A percentile compares a stretch with the other conserved stretches of the same genome.
Conservation (phyloP, 2,329 filamentous ascomycete species). For the Pezicula radicicola region DNA sequence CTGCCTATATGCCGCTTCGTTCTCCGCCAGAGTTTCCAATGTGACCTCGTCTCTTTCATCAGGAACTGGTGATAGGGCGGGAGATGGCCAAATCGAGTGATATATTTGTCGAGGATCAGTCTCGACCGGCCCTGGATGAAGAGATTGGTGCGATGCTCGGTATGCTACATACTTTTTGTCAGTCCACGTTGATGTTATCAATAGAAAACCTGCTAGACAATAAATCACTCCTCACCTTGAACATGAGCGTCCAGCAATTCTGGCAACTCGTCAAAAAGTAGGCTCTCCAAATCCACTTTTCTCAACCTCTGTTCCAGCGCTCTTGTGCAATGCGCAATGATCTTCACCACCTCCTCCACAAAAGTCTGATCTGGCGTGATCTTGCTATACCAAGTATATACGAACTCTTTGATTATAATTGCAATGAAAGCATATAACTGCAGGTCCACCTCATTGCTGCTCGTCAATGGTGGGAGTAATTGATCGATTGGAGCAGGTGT, state of each 20-base stretch:
- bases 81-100: conserved; percentile 79
- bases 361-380: conserved; percentile 90
- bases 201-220: conserved; percentile 16
- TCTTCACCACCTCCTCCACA: conserved; percentile 80
- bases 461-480: conserved; percentile 85
- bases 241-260: conserved; percentile 78
- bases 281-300: conserved; percentile 75
- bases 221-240: conserved; percentile 52
- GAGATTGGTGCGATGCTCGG: conserved; percentile 60
- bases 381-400: conserved; percentile 88
- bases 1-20: conserved; percentile 82
- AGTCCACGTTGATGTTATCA: conserved; percentile 1
- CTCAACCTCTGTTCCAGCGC: conserved; percentile 82
- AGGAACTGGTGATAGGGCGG: conserved; percentile 76
- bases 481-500: conserved; percentile 68
- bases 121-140: conserved; percentile 56
- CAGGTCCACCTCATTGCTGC: conserved; percentile 88
- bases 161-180: conserved; percentile 53
- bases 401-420: conserved; percentile 84
- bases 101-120: conserved; percentile 69
- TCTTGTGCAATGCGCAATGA: conserved; percentile 88
- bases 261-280: conserved; percentile 86
- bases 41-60: conserved; percentile 41
- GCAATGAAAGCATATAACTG: conserved; percentile 92
- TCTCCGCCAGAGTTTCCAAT: conserved; percentile 62